Evolutionary conservation across 2,329 filamentous ascomycete species (phyloP), one percentile per base, ranked within the genome.

Genomic region (Calonectria multiphialidica): DNA sequence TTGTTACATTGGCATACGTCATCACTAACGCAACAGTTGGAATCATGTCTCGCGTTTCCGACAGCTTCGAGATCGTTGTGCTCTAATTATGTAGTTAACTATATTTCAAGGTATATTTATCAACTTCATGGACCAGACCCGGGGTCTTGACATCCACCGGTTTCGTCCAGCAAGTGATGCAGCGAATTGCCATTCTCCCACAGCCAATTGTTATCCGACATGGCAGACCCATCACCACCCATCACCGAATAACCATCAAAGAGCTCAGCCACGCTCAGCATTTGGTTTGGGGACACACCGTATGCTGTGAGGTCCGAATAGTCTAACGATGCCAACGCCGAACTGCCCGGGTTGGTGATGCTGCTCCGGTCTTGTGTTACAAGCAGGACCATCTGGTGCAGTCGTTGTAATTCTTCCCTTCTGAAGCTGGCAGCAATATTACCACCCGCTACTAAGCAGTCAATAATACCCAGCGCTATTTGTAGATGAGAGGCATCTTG

Each of bases 371-470:
- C 10, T 21, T 55, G 33, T 8, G 21, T 55, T 21, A 66, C 16
- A 4, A 66, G 64, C 5, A 44, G 15, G 7, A 68, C 23, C 64
- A 68, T 63, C 18, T 71, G 64, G 10, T 68, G 64, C 25, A 71
- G n/a, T 2, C 65, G 55, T 10, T 44, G 35, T 1, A 71, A 23
- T 5, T 71, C 69, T 35, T 71, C 64, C 1, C 40, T 57, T 15
- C 69, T 57, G 3, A 63, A 68, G 16, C 45, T 55, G 13, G 69
- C 69, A 4, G 69, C 53, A 13, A 71, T 42, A 30, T 68, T 71
- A 0, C 65, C 69, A 2, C 49, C 28, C 4, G 55, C 37, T 1
- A 71, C 42, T 18, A 71, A 33, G 10, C 40, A 68, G 10, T 68
- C 47, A 6, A 68, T 61, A 15, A 71, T 35, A 9, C 42, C 37